Base-by-base conservation (phyloP, 2,329 filamentous ascomycete species). In the Pseudogymnoascus sp. region DNA sequence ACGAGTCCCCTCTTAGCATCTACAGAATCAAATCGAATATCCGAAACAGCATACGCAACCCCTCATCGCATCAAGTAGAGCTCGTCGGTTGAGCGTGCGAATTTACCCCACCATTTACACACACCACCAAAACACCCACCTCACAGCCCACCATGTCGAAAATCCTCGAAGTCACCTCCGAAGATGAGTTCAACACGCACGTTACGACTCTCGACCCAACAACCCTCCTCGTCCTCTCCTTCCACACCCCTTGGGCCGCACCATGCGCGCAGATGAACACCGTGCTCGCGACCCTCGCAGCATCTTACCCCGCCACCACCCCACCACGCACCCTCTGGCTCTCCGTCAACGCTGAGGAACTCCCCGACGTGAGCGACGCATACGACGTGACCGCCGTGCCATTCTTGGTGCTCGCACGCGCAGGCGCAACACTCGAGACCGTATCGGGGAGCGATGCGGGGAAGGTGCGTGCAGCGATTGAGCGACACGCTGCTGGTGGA, bases 341-440 rank as follows among this genome's bases (percentile, higher is more conserved):
- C 65, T 89, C 89, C 66, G 84, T 99, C 77, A 93, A 99, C 76
- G 95, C 95, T 65, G 95, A 99, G 79, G 93, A 97, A 69, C 83
- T 97, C 46, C 89, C 90, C 70, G 93, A 97, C 66, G 85, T 97
- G 70, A 93, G 89, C 70, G 95, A 99, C 78, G 81, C 85, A 42
- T 97, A 97, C 82, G 89, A 97, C 70, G 93, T 99, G 62, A 93
- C 91, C 3, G 93, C 93, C 5, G 95, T 99, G 12, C 95, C 95
- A 0, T 96, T 91, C 76, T 85, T 97, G 25, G 91, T 96, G 28
- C 84, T 97, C 44, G 82, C 93, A 71, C 88, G 89, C 69, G 85
- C 87, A 71, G 86, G 88, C 67, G 79, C 89, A 73, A 85, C 91
- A 12, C 77, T 97, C 64, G 91, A 97, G 76, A 90, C 88, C 3